Conservation (phyloP, 2,329 filamentous ascomycete genomes). For the Stagonosporopsis rhizophila region DNA sequence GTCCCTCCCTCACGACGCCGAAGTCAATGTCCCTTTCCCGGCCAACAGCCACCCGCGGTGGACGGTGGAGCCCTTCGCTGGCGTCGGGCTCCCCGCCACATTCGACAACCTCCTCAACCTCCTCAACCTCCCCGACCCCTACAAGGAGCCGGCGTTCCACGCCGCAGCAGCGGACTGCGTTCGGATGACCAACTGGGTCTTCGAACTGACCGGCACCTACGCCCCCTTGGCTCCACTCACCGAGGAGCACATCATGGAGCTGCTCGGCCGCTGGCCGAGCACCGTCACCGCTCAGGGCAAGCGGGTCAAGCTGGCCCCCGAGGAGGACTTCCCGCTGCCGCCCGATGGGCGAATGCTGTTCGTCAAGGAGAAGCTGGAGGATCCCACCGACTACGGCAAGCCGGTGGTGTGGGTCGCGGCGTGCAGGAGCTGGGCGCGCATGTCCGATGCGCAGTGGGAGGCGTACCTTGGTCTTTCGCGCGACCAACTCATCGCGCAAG, state of each 20-base stretch:
- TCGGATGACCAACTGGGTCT: not conserved
- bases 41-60: not conserved
- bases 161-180: not conserved
- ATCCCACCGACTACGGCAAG: not conserved
- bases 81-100: not conserved
- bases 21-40: not conserved
- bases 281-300: not conserved
- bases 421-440: not conserved
- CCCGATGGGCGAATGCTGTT: conserved; percentile 4
- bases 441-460: not conserved
- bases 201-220: not conserved
- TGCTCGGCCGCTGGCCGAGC: not conserved
- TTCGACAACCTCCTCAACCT: not conserved
- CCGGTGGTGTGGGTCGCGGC: not conserved
- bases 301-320: not conserved
- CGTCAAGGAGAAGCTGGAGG: not conserved
- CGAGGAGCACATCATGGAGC: not conserved
- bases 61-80: not conserved
- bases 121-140: not conserved
- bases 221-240: not conserved
- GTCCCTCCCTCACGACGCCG: not conserved
- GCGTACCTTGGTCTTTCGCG: not conserved
- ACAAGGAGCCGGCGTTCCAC: not conserved
- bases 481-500: not conserved
- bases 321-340: not conserved